Base-by-base conservation (phyloP, 2,329 filamentous ascomycete species). In the Huntiella abstrusa region DNA sequence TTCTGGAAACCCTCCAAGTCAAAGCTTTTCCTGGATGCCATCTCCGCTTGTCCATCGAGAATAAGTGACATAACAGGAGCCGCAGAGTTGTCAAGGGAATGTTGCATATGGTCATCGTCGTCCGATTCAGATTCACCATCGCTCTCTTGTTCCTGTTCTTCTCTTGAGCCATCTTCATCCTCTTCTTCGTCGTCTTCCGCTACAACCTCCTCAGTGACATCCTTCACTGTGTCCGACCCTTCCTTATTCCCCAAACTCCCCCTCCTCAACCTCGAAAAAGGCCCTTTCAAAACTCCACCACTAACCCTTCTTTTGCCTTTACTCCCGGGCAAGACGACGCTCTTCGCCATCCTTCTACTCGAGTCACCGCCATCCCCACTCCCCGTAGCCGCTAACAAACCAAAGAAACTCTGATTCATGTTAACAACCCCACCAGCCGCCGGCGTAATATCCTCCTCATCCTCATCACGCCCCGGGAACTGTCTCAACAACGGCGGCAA, bases 331-430 rank as follows among this genome's bases (percentile, higher is more conserved):
- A 28, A 28, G 1, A 28, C 8, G 8, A 28, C 38, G 11, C 19
- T 15, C 38, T 16, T 41, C 13, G 38, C 13, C 38, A 41, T 6
- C 11, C 22, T n/a, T 3, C 17, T 12, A 12, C 5, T 28, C 17
- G 15, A 19, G 5, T 41, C 40, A 28, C 32, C n/a, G 32, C 22
- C 19, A 32, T 41, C 40, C 3, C 13, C 8, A 28, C 11, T 28
- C 40, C 40, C 40, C 10, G 85, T 85, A 12, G 85, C 84, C 5
- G 87, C 83, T 53, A 96, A 87, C 63, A 96, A 75, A 46, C 85
- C 86, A 60, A 95, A 93, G 47, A 96, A 79, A 53, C 84, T 92
- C 67, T 94, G 87, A 61, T 94, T 91, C 77, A 93, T 84, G 56
- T 86, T 84, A 62, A 75, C 64, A 11, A 64, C 61, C 34, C 62